Evolutionary conservation across 2,329 filamentous ascomycete species (phyloP).

Genomic region (Emergomyces orientalis): DNA sequence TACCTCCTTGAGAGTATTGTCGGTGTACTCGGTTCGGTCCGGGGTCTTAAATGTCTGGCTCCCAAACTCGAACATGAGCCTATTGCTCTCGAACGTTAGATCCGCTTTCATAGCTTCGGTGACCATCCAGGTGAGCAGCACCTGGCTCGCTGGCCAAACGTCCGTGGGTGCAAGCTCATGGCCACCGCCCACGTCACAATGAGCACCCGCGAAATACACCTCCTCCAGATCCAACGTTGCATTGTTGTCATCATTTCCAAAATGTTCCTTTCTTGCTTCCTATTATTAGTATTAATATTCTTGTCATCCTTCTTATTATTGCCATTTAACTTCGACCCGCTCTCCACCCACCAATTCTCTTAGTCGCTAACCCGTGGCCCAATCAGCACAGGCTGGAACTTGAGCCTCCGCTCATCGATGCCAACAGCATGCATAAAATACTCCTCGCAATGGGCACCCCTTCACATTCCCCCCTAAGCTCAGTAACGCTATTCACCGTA

Average conservation of each 20-base stretch:
- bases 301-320: constrained; percentile 9
- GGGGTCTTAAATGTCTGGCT: background rate
- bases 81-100: constrained; percentile 45
- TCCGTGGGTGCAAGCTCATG: constrained; percentile 32
- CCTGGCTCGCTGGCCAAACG: constrained; percentile 34
- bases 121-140: constrained; percentile 46
- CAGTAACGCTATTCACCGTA: constrained; percentile 41
- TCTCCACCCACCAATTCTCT: constrained; percentile 19
- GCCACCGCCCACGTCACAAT: constrained; percentile 46
- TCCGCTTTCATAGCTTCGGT: constrained; percentile 47
- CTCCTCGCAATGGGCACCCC: constrained; percentile 31
- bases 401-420: constrained; percentile 45
- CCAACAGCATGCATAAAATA: constrained; percentile 43
- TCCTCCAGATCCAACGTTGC: constrained; percentile 38
- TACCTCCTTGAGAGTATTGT: background rate
- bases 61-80: background rate
- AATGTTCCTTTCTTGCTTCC: background rate
- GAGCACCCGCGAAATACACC: constrained; percentile 47
- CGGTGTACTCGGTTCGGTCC: background rate
- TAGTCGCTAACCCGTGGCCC: background rate
- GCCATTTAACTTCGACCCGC: background rate
- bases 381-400: constrained; percentile 46
- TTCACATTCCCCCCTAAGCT: constrained; percentile 42
- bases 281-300: background rate
- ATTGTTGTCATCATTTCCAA: constrained; percentile 22